Conservation (phyloP, 331 rosid species). For the Ulmus americana region DNA sequence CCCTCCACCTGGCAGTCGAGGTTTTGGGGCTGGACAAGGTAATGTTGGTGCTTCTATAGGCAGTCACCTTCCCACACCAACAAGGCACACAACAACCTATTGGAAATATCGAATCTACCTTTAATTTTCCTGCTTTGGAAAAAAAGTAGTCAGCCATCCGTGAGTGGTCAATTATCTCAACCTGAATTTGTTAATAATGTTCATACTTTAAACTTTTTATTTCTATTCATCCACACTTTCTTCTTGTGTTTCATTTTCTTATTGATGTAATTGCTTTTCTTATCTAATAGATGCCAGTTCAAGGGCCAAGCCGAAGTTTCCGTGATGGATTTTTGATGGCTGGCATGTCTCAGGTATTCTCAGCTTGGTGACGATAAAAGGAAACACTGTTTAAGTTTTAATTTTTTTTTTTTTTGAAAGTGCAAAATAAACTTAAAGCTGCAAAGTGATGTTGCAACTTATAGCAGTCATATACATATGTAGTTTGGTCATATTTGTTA, state of each 20-base stretch:
- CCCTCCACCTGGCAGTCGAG: constrained; percentile 84
- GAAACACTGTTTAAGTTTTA: too few relatives aligned
- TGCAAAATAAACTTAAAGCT: too few relatives aligned
- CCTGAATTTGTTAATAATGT: constrained; percentile 96
- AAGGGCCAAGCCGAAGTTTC: constrained; percentile 70
- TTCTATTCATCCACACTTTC: not conserved
- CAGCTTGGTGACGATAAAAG: too few relatives aligned
- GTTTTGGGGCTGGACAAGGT: constrained; percentile 92
- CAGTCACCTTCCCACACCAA: constrained; percentile 76
- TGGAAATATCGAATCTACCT: constrained; percentile 72
- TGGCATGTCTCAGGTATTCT: constrained; percentile 85
- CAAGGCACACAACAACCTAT: constrained; percentile 73
- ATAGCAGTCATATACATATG: too few relatives aligned
- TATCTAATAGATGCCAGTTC: constrained; percentile 65
- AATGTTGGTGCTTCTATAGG: constrained; percentile 76
- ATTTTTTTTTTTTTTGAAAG: too few relatives aligned
- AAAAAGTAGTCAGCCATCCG: constrained; percentile 91
- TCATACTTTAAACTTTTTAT: constrained; percentile 7
- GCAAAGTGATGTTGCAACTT: too few relatives aligned
- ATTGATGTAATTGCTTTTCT: constrained; percentile 14
- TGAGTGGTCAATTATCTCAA: constrained; percentile 88
- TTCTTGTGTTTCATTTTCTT: not conserved
- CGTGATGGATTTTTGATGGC: constrained; percentile 88
- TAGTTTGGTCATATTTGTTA: too few relatives aligned
- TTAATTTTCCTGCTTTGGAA: constrained; percentile 74